Percentiles rank a stretch among this genome's conserved stretches.
These are phyloP conservation scores for Pyrus bretschneideri DNA, from an alignment of 306 rosid species.

Conservation along the genomic window DNA sequence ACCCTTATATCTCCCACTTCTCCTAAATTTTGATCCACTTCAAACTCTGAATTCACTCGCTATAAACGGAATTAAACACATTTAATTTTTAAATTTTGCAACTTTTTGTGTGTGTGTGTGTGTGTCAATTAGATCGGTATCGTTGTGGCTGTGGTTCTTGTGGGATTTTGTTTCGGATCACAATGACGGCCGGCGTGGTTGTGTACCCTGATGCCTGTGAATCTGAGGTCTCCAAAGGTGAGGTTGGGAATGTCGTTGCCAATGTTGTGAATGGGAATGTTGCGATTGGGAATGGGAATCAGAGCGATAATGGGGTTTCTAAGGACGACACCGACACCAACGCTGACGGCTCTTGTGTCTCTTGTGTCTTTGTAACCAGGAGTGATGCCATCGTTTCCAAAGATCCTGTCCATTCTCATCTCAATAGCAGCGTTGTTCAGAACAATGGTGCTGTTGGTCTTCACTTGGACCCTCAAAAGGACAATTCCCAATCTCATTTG, in stretches of 20 bases:
- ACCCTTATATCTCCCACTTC: neutral
- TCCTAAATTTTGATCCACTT: neutral
- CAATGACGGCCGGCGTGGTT: slow-evolving; percentile 57
- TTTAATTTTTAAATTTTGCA: neutral
- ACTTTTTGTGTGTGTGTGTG: neutral
- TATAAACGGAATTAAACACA: neutral
- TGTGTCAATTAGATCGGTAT: neutral
- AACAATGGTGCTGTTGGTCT: neutral
- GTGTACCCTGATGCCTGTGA: slow-evolving; percentile 33
- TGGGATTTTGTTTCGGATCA: neutral
- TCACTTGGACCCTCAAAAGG: neutral
- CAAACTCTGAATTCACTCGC: neutral
- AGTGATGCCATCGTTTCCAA: slow-evolving; percentile 14
- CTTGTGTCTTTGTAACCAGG: slow-evolving; percentile 31
- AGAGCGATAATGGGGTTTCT: slow-evolving; percentile 4
- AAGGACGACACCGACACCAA: slow-evolving; percentile 33
- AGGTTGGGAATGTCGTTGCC: slow-evolving; percentile 9
- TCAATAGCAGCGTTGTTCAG: neutral
- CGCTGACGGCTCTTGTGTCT: slow-evolving; percentile 29
- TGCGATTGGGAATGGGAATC: neutral
- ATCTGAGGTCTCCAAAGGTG: slow-evolving; percentile 23
- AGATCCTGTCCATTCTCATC: slow-evolving; percentile 38
- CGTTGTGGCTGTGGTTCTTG: slow-evolving; percentile 3
- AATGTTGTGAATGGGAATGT: slow-evolving; percentile 4
- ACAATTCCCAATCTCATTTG: neutral